phyloP scores from a whole-genome alignment of 2,329 filamentous ascomycete genomes.

The Daldinia sp. region DNA sequence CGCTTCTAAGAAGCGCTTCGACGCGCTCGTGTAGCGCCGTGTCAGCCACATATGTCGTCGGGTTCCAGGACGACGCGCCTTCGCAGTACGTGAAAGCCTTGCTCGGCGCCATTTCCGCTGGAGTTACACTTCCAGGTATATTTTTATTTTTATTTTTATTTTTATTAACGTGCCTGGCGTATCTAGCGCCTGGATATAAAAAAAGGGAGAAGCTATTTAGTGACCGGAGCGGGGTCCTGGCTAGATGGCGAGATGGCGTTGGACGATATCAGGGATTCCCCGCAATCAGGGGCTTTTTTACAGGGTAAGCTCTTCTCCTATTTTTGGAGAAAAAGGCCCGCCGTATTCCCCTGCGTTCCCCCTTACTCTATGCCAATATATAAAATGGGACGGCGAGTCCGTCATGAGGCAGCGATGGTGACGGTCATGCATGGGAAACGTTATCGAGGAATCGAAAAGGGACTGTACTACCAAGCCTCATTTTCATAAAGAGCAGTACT shows the following conservation, averaged over 20 bases:
- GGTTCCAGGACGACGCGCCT: conserved; percentile 60
- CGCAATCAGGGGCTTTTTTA: conserved; percentile 32
- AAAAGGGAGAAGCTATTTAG: too few species aligned
- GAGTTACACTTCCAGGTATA: neutral
- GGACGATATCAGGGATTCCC: conserved; percentile 17
- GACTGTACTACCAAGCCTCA: conserved; percentile 2
- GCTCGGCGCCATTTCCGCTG: conserved; percentile 38
- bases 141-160: neutral
- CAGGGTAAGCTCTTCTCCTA: conserved; percentile 28
- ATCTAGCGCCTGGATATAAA: too few species aligned
- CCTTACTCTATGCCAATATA: neutral
- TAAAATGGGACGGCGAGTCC: neutral
- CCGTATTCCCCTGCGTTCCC: neutral
- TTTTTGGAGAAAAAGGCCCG: neutral
- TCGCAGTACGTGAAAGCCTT: conserved; percentile 56
- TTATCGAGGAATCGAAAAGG: conserved; percentile 9
- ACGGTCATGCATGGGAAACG: neutral
- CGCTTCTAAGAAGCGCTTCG: conserved; percentile 53
- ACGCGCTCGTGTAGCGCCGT: conserved; percentile 54
- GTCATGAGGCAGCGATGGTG: conserved; percentile 12
- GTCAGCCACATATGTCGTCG: conserved; percentile 57
- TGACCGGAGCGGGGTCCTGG: conserved; percentile 3
- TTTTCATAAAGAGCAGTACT: neutral
- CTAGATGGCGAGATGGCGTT: conserved; percentile 1
- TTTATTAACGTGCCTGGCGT: neutral